Evolutionary conservation across 2,329 filamentous ascomycete species (phyloP).

Genomic region (Clarireedia monteithiana): DNA sequence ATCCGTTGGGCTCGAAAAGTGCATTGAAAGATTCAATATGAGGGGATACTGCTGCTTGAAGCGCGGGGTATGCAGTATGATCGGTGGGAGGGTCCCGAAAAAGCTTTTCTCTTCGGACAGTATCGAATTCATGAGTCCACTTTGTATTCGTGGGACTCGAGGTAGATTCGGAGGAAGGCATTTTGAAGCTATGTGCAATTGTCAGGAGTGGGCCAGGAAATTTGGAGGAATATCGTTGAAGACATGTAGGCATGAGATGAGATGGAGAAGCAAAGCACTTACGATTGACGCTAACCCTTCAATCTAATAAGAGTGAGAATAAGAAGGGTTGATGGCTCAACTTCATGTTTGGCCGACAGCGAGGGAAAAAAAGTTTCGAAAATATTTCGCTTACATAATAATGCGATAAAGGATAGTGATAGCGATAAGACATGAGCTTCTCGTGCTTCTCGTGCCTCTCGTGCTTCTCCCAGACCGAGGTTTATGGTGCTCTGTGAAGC

Average conservation of each 20-base stretch:
- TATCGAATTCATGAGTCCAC: conserved; percentile 85
- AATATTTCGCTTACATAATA: conserved; percentile 6
- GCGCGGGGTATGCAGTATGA: conserved; percentile 76
- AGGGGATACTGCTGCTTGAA: conserved; percentile 79
- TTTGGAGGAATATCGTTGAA: background rate
- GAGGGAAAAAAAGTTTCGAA: conserved; percentile 5
- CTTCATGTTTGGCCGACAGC: background rate
- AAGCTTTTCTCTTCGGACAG: conserved; percentile 75
- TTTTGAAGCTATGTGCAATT: conserved; percentile 9
- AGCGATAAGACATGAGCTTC: too few species aligned
- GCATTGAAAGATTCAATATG: conserved; percentile 96
- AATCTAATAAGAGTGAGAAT: background rate
- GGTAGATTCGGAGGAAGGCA: conserved; percentile 19
- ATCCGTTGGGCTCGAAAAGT: conserved; percentile 67
- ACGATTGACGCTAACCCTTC: conserved; percentile 2
- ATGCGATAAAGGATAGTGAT: background rate
- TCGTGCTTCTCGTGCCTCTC: too few species aligned
- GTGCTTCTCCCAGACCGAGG: too few species aligned
- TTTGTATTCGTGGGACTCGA: conserved; percentile 46
- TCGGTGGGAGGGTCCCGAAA: conserved; percentile 86
- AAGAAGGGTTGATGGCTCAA: background rate
- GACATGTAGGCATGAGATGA: background rate
- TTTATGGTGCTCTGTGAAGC: too few species aligned
- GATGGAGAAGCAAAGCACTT: background rate
- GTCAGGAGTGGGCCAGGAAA: background rate